Conservation (phyloP, 2,329 filamentous ascomycete species). For the Penicillium fuscoglaucum region DNA sequence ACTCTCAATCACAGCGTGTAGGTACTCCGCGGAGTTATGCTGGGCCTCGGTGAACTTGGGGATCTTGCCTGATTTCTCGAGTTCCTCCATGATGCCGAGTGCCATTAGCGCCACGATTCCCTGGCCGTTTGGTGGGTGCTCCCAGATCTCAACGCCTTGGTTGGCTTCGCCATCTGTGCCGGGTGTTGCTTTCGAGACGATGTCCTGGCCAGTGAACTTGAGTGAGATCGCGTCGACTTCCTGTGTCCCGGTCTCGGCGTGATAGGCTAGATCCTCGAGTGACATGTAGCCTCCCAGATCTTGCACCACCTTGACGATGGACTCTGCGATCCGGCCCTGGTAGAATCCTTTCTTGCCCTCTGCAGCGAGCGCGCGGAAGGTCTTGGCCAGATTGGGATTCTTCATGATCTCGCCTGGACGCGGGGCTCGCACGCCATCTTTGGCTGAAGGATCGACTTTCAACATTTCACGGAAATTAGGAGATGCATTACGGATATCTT, state of each 20-base stretch:
- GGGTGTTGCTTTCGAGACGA: constrained; percentile 20
- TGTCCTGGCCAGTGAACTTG: constrained; percentile 66
- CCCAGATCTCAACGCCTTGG: constrained; percentile 76
- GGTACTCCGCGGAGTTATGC: constrained; percentile 77
- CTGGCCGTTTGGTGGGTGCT: constrained; percentile 95
- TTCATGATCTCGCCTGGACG: constrained; percentile 82
- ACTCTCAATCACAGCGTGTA: constrained; percentile 85
- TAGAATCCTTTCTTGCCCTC: constrained; percentile 93
- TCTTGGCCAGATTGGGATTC: constrained; percentile 76
- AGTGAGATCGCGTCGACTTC: constrained; percentile 83
- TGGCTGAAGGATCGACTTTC: constrained; percentile 68
- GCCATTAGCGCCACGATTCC: constrained; percentile 95
- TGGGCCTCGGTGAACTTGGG: constrained; percentile 64
- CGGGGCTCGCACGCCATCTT: constrained; percentile 72
- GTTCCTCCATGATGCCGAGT: constrained; percentile 82
- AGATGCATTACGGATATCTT: constrained; percentile 67
- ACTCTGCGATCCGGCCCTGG: constrained; percentile 76
- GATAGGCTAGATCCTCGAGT: constrained; percentile 76
- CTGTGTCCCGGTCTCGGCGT: constrained; percentile 72
- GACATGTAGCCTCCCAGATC: constrained; percentile 76
- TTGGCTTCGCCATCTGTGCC: constrained; percentile 35
- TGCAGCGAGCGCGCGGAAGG: constrained; percentile 74
- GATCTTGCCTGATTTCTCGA: constrained; percentile 75
- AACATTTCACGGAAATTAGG: constrained; percentile 87
- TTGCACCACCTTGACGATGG: constrained; percentile 73